Evolutionary conservation across 2,329 filamentous ascomycete genomes (phyloP), one percentile per base, ranked within the genome.

Genomic region (Colletotrichum lentis): DNA sequence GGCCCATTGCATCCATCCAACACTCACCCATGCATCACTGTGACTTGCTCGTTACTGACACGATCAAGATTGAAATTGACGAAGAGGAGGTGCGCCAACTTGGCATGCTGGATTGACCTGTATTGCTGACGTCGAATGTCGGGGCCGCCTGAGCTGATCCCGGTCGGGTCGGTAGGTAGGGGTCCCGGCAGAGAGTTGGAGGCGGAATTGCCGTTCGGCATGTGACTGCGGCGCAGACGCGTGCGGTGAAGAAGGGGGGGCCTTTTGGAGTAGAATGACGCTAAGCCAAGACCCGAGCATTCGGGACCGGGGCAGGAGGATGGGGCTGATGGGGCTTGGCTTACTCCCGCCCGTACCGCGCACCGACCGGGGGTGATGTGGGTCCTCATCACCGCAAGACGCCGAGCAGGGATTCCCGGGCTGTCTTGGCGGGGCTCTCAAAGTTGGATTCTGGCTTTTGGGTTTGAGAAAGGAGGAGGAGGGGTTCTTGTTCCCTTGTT

Each of bases 231-330:
- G 44, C 56, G 56, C 56, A 56, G 37, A 35, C 20, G 56, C 27
- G 49, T 31, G 27, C 8, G 27, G 55, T 35, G 41, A 20, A 11
- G 41, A 27, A 14, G 18, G n/a, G 18, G 41, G 12, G 12, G 24
- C 1, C 18, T 27, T 20, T 27, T 6, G 47, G 47, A 7, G 16
- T 4, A 12, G n/a, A 37, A 35, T 35, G 27, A 39, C 56, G 56
- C 56, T 59, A 59, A 37, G 56, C 56, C 56, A 59, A 59, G 56
- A 59, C 27, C 56, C 56, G 56, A 59, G 56, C n/a, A 44, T 49
- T 59, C 56, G 44, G 56, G 56, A 24, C 56, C 31, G 14, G 43
- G 35, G 41, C 2, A n/a, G 16, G 18, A n/a, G 41, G 41, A 35
- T 10, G 31, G n/a, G 37, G 16, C 35, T 12, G 12, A 39, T 20